phyloP scores from a whole-genome alignment of 768 basidiomycete species.

The Panellus pusillus region DNA sequence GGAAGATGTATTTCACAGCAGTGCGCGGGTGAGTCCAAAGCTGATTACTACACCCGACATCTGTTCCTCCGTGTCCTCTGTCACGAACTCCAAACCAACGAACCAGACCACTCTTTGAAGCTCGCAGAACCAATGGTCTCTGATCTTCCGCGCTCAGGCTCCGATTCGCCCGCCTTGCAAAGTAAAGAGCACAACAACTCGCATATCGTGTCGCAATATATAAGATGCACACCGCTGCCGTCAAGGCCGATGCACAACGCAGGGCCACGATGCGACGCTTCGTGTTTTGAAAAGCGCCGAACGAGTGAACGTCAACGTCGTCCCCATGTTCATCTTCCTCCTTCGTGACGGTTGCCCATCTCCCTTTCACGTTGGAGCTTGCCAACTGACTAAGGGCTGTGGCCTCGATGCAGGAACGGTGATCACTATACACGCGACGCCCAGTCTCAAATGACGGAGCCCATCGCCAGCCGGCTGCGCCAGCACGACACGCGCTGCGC shows the following conservation, averaged over 20 bases:
- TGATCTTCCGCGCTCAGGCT: constrained; percentile 30
- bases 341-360: constrained; percentile 54
- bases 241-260: not conserved
- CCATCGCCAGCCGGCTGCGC: constrained; percentile 57
- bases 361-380: not conserved
- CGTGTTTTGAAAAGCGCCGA: constrained; percentile 40
- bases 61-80: constrained; percentile 71
- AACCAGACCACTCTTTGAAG: not conserved
- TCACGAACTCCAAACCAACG: constrained; percentile 50
- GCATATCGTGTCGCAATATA: constrained; percentile 17
- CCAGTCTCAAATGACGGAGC: constrained; percentile 48
- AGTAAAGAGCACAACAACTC: no score
- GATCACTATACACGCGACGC: constrained; percentile 55
- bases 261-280: constrained; percentile 11
- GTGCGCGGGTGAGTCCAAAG: constrained; percentile 59
- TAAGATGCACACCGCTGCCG: constrained; percentile 6
- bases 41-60: constrained; percentile 69
- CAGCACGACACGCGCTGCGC: constrained; percentile 59
- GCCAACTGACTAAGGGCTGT: not conserved
- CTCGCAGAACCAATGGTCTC: not conserved
- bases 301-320: constrained; percentile 51
- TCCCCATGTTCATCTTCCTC: constrained; percentile 68
- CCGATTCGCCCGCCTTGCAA: constrained; percentile 33
- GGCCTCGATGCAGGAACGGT: constrained; percentile 48
- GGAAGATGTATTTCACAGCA: constrained; percentile 65